These are phyloP conservation scores for Coleophoma crateriformis DNA, from an alignment of 2,329 filamentous ascomycete genomes.

Conservation along the genomic window DNA sequence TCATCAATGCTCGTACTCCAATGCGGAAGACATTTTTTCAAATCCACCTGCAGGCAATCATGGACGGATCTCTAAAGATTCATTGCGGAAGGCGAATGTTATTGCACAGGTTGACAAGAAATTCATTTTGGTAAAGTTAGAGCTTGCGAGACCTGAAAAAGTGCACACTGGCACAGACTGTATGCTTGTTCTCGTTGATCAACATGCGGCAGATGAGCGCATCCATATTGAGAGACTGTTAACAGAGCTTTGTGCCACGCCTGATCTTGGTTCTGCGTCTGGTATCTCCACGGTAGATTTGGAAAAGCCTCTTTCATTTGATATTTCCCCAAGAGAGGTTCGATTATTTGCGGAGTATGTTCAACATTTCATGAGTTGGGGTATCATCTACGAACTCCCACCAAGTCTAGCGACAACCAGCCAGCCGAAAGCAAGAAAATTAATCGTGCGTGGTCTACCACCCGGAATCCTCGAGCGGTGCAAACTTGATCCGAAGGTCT, in stretches of 20 bases:
- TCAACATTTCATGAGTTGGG: conserved; percentile 65
- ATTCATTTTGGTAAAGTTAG: conserved; percentile 70
- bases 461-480: conserved; percentile 72
- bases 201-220: conserved; percentile 92
- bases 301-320: conserved; percentile 55
- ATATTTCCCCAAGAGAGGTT: conserved; percentile 56
- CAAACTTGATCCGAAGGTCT: conserved; percentile 61
- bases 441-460: conserved; percentile 59
- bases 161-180: conserved; percentile 9
- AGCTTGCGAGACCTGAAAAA: background rate
- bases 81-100: conserved; percentile 55
- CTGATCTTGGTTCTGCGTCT: conserved; percentile 2
- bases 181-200: conserved; percentile 73
- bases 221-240: conserved; percentile 73
- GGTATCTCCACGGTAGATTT: conserved; percentile 32
- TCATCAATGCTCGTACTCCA: conserved; percentile 20
- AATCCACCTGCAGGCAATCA: conserved; percentile 20
- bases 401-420: background rate
- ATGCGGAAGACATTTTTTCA: conserved; percentile 22
- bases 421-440: conserved; percentile 2
- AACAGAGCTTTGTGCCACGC: conserved; percentile 40
- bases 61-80: conserved; percentile 54
- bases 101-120: conserved; percentile 85
- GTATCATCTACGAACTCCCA: conserved; percentile 46
- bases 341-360: conserved; percentile 48